Percentiles rank a stretch among this genome's conserved stretches.
phyloP scores from a whole-genome alignment of 1,284 basidiomycete species.

The Rhodotorula sp. region DNA sequence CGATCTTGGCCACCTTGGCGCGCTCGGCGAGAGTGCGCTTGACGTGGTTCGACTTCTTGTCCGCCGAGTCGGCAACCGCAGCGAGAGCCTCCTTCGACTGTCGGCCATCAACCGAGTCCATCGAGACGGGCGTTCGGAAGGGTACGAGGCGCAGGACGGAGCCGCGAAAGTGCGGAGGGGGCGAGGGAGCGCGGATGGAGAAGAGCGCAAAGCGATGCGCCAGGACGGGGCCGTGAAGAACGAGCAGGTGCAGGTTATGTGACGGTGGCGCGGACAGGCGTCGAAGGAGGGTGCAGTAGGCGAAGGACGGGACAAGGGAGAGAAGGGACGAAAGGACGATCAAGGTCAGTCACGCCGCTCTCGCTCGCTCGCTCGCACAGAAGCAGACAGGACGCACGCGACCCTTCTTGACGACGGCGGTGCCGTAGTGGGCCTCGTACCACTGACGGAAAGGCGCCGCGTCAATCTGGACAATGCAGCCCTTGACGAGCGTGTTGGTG shows the following conservation, averaged over 20 bases:
- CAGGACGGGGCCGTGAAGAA: too few relatives aligned
- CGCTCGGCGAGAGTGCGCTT: constrained; percentile 80
- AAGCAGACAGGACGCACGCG: constrained; percentile 56
- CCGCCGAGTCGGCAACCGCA: constrained; percentile 59
- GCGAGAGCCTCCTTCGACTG: constrained; percentile 46
- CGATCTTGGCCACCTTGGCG: constrained; percentile 91
- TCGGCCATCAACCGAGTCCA: too few relatives aligned
- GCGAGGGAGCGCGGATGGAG: too few relatives aligned
- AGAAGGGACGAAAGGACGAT: neutral
- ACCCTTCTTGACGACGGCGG: constrained; percentile 82
- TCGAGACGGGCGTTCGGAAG: neutral
- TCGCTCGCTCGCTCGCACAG: neutral
- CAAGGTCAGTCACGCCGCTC: neutral
- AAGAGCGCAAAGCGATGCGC: too few relatives aligned
- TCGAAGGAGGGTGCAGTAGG: too few relatives aligned
- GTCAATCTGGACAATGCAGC: constrained; percentile 91
- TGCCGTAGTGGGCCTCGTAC: constrained; percentile 95
- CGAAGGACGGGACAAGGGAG: too few relatives aligned
- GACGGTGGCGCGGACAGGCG: too few relatives aligned
- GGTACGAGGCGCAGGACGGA: neutral
- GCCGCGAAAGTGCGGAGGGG: too few relatives aligned
- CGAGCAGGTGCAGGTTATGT: too few relatives aligned
- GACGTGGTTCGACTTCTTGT: constrained; percentile 84
- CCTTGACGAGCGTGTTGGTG: constrained; percentile 95
- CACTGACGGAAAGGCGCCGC: constrained; percentile 96